A percentile compares a stretch with the other conserved stretches of the same genome.
Conservation (phyloP, 2,329 filamentous ascomycete genomes). For the Exophiala mesophila region DNA sequence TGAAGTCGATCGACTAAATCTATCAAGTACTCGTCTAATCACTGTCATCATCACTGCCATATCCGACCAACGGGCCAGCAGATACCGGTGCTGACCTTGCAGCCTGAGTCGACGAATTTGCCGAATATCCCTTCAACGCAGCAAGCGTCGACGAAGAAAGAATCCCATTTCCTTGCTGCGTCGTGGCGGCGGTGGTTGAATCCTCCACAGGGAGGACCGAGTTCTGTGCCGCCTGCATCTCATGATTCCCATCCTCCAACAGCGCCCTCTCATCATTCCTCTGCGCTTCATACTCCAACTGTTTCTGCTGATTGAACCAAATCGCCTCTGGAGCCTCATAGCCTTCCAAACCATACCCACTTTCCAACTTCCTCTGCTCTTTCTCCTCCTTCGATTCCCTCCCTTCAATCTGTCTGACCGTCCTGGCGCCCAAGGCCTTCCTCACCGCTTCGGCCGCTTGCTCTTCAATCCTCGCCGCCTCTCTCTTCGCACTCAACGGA, state of each 20-base stretch:
- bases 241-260: slow-evolving; percentile 41
- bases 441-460: slow-evolving; percentile 93
- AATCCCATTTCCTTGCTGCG: slow-evolving; percentile 57
- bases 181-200: no score
- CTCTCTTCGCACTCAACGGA: slow-evolving; percentile 86
- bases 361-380: slow-evolving; percentile 80
- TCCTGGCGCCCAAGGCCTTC: slow-evolving; percentile 79
- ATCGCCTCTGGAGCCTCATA: slow-evolving; percentile 94
- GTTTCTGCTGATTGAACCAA: slow-evolving; percentile 78
- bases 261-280: slow-evolving; percentile 46
- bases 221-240: no score
- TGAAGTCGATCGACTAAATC: no score
- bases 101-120: slow-evolving; percentile 39
- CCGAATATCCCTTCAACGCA: slow-evolving; percentile 58
- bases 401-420: slow-evolving; percentile 90
- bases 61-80: slow-evolving; percentile 75
- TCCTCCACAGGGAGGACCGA: no score
- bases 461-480: slow-evolving; percentile 83
- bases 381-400: slow-evolving; percentile 82
- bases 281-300: slow-evolving; percentile 60
- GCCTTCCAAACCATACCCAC: slow-evolving; percentile 73
- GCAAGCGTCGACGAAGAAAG: slow-evolving; percentile 78
- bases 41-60: slow-evolving; percentile 83
- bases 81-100: slow-evolving; percentile 40
- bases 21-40: no score